A percentile compares a stretch with the other conserved stretches of the same genome.
Evolutionary conservation across 805 yeast species (phyloP).

Genomic region (Ogataea pilisensis): DNA sequence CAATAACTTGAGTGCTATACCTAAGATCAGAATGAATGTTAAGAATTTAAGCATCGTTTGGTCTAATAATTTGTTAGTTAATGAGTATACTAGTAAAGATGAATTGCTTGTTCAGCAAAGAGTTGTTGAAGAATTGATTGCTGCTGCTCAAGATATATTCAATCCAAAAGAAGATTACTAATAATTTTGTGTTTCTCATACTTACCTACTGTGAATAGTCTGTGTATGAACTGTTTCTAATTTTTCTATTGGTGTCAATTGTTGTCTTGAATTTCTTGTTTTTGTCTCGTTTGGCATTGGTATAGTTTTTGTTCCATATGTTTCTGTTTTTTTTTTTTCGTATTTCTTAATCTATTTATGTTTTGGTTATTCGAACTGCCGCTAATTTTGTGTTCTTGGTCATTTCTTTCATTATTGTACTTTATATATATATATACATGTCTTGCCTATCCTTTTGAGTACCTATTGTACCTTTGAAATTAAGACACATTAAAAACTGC

Average conservation of each 20-base stretch:
- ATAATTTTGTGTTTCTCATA: neutral
- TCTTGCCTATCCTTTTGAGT: no score
- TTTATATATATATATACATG: no score
- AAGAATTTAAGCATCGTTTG: conserved; percentile 84
- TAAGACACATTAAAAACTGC: no score
- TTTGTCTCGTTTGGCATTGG: neutral
- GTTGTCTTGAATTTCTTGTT: neutral
- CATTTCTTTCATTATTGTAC: no score
- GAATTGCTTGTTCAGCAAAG: conserved; percentile 36
- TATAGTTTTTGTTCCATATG: neutral
- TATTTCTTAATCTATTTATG: no score
- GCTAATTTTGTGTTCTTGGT: no score
- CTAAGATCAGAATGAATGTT: conserved; percentile 77
- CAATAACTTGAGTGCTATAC: conserved; percentile 27
- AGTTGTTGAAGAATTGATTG: conserved; percentile 81
- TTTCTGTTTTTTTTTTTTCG: neutral
- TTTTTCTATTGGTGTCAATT: neutral
- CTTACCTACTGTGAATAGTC: neutral
- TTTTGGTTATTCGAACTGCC: no score
- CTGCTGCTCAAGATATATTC: conserved; percentile 77
- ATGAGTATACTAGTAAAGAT: conserved; percentile 57
- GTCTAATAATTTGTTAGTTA: conserved; percentile 86
- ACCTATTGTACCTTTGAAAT: no score
- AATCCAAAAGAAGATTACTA: conserved; percentile 25
- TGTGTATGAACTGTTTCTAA: no score